phyloP scores from a whole-genome alignment of 169 alveolate species.

The Eimeria necatrix region DNA sequence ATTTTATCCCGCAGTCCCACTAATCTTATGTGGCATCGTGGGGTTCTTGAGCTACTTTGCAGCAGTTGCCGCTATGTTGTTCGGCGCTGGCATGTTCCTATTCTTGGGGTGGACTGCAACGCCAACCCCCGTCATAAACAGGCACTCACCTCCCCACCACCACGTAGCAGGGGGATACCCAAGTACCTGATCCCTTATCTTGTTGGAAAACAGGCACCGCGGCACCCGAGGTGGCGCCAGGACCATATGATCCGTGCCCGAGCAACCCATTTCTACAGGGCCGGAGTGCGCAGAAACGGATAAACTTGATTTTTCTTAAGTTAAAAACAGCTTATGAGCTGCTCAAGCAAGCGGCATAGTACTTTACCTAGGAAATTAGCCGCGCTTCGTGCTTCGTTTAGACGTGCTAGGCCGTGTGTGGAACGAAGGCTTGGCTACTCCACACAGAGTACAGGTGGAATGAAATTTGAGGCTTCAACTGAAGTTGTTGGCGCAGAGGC shows the following conservation, averaged over 20 bases:
- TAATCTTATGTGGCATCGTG: slow-evolving; percentile 88
- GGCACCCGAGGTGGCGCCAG: slow-evolving; percentile 88
- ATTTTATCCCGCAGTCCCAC: background rate
- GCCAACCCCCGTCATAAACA: slow-evolving; percentile 93
- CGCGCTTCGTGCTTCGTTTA: too few species aligned
- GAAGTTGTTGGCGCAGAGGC: too few species aligned
- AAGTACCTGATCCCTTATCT: slow-evolving; percentile 90
- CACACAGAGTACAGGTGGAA: too few species aligned
- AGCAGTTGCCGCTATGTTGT: slow-evolving; percentile 93
- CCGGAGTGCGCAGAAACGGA: slow-evolving; percentile 65
- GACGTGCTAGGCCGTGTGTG: too few species aligned
- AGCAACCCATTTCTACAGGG: slow-evolving; percentile 63
- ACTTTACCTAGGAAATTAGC: background rate
- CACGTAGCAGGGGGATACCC: slow-evolving; percentile 93
- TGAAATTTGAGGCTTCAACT: too few species aligned
- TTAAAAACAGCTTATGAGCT: too few species aligned
- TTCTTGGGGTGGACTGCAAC: slow-evolving; percentile 93
- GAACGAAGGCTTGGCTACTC: too few species aligned
- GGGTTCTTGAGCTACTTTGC: slow-evolving; percentile 90
- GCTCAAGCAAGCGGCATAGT: too few species aligned
- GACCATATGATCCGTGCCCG: slow-evolving; percentile 74
- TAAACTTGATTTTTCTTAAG: background rate
- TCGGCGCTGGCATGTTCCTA: slow-evolving; percentile 92
- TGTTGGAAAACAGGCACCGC: slow-evolving; percentile 89
- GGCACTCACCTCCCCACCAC: slow-evolving; percentile 90